Base-by-base conservation (phyloP, 306 rosid species). In the Lotus japonicus region DNA sequence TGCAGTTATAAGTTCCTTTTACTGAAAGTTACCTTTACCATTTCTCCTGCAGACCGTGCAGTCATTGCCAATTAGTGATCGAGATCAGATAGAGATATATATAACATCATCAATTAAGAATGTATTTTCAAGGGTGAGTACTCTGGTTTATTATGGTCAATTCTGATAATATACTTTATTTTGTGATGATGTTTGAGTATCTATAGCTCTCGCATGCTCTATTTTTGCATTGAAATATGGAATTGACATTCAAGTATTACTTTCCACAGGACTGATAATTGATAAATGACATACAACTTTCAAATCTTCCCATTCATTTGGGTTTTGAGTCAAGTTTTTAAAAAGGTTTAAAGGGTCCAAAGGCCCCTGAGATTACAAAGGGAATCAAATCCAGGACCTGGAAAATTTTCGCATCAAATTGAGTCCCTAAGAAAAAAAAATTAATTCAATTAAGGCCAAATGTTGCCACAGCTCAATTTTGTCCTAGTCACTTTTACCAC, bases 1-100 rank as follows among this genome's bases (percentile, higher is more conserved):
- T 33, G 23, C 54, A 28, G 53, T 11, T 48, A 16, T 50, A 55
- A 50, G 38, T 54, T 73, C 66, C 14, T 13, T 69, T 42, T 52
- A 42, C 59, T 74, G 39, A 66, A 71, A 33, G 28, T 63, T 77
- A 16, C 38, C 49, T 64, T 21, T 60, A 43, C 64, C 62, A 8
- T 48, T 66, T 84, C 66, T 33, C 58, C 58, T 54, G 74, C 90
- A 94, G 96, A 84, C 62, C 59, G 64, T 71, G 74, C 89, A 85
- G 57, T 88, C 89, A 64, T 81, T 83, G 66, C 85, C 88, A 55
- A 16, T 77, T 61, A 83, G 90, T 38, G 97, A 94, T 63, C 92
- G 87, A 38, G 99, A 94, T 79, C 99, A 94, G 87, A 88, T 94
- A 81, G 99, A 90, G 76, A 60, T 78, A 15, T 90, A 90, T 64